phyloP scores from a whole-genome alignment of 768 basidiomycete genomes.

The Kwoniella mangroviensis region DNA sequence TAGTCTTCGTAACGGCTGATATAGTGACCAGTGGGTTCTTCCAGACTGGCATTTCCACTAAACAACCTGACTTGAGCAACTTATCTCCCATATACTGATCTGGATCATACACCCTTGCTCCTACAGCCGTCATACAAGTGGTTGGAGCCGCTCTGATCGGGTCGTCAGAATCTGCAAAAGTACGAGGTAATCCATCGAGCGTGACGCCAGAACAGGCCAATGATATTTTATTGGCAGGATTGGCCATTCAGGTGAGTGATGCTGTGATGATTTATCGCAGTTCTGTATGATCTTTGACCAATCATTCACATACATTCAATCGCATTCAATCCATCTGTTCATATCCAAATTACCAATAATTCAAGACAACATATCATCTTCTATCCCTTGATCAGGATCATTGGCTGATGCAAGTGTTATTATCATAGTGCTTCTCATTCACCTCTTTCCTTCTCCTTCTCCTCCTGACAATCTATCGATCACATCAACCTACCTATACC shows the following conservation, averaged over 20 bases:
- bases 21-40: slow-evolving; percentile 42
- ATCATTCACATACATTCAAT: too few species aligned
- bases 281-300: too few species aligned
- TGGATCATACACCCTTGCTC: background rate
- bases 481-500: background rate
- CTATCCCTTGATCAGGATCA: background rate
- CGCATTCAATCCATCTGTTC: background rate
- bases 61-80: too few species aligned
- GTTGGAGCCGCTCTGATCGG: slow-evolving; percentile 58
- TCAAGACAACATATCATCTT: background rate
- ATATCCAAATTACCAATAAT: background rate
- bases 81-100: background rate
- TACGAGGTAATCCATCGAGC: slow-evolving; percentile 26
- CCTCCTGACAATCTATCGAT: slow-evolving; percentile 42
- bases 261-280: background rate
- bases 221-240: slow-evolving; percentile 57
- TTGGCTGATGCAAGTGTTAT: background rate
- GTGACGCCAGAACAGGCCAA: slow-evolving; percentile 53
- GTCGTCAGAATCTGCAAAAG: slow-evolving; percentile 49
- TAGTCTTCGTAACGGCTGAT: slow-evolving; percentile 53
- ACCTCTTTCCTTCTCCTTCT: slow-evolving; percentile 52
- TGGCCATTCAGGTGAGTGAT: slow-evolving; percentile 53
- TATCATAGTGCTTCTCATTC: slow-evolving; percentile 51
- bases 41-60: too few species aligned
- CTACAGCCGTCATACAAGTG: slow-evolving; percentile 52